These are phyloP conservation scores for Senna siamea DNA, from an alignment of 306 rosid genomes.

Conservation along the genomic window DNA sequence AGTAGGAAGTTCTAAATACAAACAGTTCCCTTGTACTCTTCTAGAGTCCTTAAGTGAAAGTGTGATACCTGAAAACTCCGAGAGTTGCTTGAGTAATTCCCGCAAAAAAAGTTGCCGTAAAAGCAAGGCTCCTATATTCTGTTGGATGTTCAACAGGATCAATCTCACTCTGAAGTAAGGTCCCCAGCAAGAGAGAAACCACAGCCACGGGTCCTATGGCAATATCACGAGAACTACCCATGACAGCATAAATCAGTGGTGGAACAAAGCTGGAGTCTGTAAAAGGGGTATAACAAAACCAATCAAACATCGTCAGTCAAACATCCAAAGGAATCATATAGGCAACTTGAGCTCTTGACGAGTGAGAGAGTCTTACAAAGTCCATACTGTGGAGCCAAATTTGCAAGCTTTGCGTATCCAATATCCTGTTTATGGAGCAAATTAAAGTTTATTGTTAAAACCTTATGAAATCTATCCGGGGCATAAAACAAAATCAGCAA, in stretches of 20 bases:
- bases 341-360: constrained; percentile 6
- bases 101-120: constrained; percentile 93
- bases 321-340: constrained; percentile 17
- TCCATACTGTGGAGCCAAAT: constrained; percentile 88
- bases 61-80: constrained; percentile 79
- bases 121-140: constrained; percentile 77
- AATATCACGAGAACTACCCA: constrained; percentile 99
- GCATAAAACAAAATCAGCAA: constrained; percentile 5
- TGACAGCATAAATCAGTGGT: constrained; percentile 82
- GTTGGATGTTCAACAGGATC: constrained; percentile 58
- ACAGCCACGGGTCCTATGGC: constrained; percentile 99
- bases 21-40: constrained; percentile 31
- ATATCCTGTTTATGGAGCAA: constrained; percentile 69
- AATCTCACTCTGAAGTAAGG: constrained; percentile 76
- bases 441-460: not conserved
- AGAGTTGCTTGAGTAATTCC: constrained; percentile 93
- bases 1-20: not conserved
- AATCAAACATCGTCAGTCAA: constrained; percentile 40
- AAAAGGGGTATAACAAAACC: constrained; percentile 29
- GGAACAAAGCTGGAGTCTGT: constrained; percentile 96
- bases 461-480: not conserved
- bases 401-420: constrained; percentile 92
- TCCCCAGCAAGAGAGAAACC: constrained; percentile 91
- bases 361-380: constrained; percentile 63
- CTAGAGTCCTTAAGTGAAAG: not conserved